phyloP scores from a whole-genome alignment of 768 basidiomycete genomes.

The Lentinula aciculospora region DNA sequence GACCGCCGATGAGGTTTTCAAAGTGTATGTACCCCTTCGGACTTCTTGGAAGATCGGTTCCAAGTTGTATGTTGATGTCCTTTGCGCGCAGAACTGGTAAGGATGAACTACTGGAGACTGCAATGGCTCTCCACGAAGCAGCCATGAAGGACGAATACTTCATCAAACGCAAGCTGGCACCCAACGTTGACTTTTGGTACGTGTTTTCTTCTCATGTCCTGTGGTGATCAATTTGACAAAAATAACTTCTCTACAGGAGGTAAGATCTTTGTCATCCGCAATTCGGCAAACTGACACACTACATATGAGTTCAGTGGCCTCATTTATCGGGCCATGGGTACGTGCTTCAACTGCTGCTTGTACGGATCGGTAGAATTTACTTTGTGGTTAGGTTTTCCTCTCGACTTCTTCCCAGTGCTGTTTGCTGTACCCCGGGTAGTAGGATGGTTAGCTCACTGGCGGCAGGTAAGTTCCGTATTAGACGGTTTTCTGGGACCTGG shows the following conservation, averaged over 20 bases:
- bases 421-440: conserved; percentile 91
- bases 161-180: conserved; percentile 70
- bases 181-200: conserved; percentile 91
- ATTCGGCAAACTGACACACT: conserved; percentile 10
- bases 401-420: conserved; percentile 91
- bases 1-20: conserved; percentile 89
- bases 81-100: conserved; percentile 60
- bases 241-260: conserved; percentile 39
- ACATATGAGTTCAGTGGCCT: conserved; percentile 56
- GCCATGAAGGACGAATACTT: conserved; percentile 93
- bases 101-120: conserved; percentile 82
- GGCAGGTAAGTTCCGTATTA: conserved; percentile 46
- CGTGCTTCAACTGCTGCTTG: conserved; percentile 14
- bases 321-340: conserved; percentile 91
- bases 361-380: neutral
- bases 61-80: neutral
- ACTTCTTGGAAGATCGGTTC: neutral
- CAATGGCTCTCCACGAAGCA: conserved; percentile 82
- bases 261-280: conserved; percentile 22
- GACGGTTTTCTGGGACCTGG: conserved; percentile 3
- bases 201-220: conserved; percentile 16
- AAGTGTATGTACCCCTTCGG: conserved; percentile 48
- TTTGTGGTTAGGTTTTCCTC: conserved; percentile 67
- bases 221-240: neutral
- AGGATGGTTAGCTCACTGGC: conserved; percentile 92